Evolutionary conservation across 176 grass and related monocot genomes (phyloP).

Genomic region (Areca catechu): DNA sequence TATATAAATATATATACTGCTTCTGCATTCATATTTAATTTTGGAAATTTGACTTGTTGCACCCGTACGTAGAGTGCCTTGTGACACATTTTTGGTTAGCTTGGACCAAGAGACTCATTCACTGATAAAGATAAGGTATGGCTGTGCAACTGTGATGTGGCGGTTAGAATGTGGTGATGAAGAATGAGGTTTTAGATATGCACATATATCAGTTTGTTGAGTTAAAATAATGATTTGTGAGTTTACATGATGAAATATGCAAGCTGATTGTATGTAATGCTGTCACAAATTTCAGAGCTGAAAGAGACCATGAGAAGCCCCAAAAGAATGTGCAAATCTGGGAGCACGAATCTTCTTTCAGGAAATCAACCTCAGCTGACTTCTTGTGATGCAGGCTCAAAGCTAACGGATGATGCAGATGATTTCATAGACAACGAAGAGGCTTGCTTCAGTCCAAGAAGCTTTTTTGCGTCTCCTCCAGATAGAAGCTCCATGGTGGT

Average conservation of each 20-base stretch:
- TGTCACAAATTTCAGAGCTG: neutral
- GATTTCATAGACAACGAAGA: neutral
- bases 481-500: constrained; percentile 1
- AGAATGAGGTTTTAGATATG: too few relatives aligned
- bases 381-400: neutral
- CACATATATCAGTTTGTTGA: too few relatives aligned
- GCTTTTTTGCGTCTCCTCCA: neutral
- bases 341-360: neutral
- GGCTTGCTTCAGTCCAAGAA: constrained; percentile 13
- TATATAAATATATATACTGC: too few relatives aligned
- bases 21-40: too few relatives aligned
- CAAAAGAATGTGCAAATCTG: constrained; percentile 3
- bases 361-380: neutral
- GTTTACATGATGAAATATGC: too few relatives aligned
- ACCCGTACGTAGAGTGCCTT: too few relatives aligned
- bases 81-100: too few relatives aligned
- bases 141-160: neutral
- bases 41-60: too few relatives aligned
- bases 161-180: too few relatives aligned
- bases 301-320: constrained; percentile 9
- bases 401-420: neutral
- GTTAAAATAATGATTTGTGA: too few relatives aligned
- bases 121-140: neutral
- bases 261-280: neutral
- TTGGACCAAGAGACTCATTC: neutral